Base-by-base conservation (phyloP, 306 rosid genomes). In the Vigna radiata region DNA sequence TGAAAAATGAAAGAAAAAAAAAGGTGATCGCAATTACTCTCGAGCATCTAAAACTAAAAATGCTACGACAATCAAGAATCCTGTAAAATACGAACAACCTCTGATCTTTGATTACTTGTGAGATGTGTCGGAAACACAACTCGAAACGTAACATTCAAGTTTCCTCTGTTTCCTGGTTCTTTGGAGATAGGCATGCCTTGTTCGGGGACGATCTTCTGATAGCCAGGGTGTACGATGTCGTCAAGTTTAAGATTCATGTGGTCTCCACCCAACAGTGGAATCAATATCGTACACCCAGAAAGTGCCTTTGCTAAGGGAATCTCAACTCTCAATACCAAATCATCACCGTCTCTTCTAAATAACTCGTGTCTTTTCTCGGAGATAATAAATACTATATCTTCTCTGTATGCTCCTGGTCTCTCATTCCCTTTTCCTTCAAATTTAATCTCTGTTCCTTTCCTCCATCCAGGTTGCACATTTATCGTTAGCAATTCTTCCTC, bases 401-500 rank as follows among this genome's bases (percentile, higher is more conserved):
- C 96, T 47, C 85, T 76, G 73, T 50, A 76, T 18, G 58, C 52
- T 18, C 90, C 90, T 0, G 80, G 80, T 37, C 71, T 87, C 69
- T 82, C 94, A 21, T 84, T 89, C 46, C 93, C 97, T 85, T 81
- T 86, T 55, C 97, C 97, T 86, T 86, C 90, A 13, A 92, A 96
- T 85, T 83, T 92, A 29, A 96, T 86, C 82, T 76, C 91, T 14
- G 99, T 96, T 48, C 99, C 97, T 64, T 86, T 87, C 68, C 5
- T 92, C 98, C 99, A 96, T 73, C 99, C 98, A 0, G 99, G 98
- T 70, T 89, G 72, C 41, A 96, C 96, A 48, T 88, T 70, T 81
- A 92, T 89, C 0, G 89, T 87, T 27, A 92, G 4, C 48, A 75
- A 7, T 46, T 96, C 98, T 53, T 89, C 94, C 76, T 92, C 93